Conservation (phyloP, 1,284 basidiomycete species). For the Boletellus deceptivus region DNA sequence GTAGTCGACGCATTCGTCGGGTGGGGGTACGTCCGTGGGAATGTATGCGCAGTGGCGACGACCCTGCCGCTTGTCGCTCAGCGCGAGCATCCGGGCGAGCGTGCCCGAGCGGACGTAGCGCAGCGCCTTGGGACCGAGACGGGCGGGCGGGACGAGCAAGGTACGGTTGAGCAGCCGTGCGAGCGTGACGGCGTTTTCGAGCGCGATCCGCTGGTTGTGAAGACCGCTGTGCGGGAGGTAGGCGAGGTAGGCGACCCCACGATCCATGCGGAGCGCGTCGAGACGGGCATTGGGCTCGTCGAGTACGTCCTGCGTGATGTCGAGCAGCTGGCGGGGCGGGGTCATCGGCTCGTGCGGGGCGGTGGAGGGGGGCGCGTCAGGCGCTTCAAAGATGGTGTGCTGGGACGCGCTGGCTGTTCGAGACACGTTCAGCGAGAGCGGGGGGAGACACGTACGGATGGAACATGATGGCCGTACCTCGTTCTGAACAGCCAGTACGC, state of each 20-base stretch:
- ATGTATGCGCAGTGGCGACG: conserved; percentile 49
- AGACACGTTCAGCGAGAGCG: conserved; percentile 13
- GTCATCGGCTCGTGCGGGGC: neutral
- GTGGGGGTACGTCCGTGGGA: conserved; percentile 31
- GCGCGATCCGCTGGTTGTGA: conserved; percentile 80
- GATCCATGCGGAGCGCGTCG: conserved; percentile 13
- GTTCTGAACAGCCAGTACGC: conserved; percentile 65
- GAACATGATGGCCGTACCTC: conserved; percentile 47
- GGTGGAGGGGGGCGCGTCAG: neutral
- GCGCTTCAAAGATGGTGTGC: conserved; percentile 5
- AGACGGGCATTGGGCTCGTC: conserved; percentile 17
- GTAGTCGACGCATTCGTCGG: conserved; percentile 59
- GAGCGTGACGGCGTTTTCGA: conserved; percentile 76
- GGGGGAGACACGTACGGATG: conserved; percentile 24
- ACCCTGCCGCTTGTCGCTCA: conserved; percentile 49
- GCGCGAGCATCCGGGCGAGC: conserved; percentile 47
- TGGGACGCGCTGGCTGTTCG: conserved; percentile 20
- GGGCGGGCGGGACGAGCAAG: conserved; percentile 68
- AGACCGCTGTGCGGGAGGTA: conserved; percentile 79
- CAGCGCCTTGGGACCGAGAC: conserved; percentile 60
- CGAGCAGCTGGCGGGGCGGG: neutral
- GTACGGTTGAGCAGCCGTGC: conserved; percentile 70
- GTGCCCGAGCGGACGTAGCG: conserved; percentile 60
- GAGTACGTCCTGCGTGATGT: conserved; percentile 23
- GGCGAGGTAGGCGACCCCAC: conserved; percentile 47